phyloP scores from a whole-genome alignment of 179 eudicot genomes.

The Patellifolia procumbens region DNA sequence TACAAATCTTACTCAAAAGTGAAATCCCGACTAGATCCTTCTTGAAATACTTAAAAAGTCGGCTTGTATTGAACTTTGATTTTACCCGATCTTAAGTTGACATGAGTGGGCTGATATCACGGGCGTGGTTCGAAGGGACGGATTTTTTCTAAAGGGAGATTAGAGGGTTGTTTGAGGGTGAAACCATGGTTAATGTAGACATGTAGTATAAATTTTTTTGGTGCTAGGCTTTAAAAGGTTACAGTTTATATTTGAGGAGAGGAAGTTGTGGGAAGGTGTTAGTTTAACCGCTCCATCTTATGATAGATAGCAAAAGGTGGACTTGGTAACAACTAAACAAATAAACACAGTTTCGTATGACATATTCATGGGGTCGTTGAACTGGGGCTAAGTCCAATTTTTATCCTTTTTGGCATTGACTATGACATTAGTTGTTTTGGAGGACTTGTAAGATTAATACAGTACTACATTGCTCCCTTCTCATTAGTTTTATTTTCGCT shows the following conservation, averaged over 20 bases:
- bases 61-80: too few relatives aligned
- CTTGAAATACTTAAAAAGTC: background rate
- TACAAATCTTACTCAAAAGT: too few relatives aligned
- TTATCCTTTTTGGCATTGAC: conserved; percentile 7
- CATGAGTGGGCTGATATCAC: too few relatives aligned
- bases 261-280: conserved; percentile 41
- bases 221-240: background rate
- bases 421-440: background rate
- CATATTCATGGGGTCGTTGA: conserved; percentile 26
- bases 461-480: background rate
- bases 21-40: background rate
- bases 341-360: conserved; percentile 19
- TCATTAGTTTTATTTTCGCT: background rate
- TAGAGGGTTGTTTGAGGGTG: background rate
- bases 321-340: conserved; percentile 43
- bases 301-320: conserved; percentile 38
- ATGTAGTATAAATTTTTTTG: background rate
- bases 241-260: background rate
- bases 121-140: too few relatives aligned
- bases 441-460: background rate
- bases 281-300: conserved; percentile 83
- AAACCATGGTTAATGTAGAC: background rate
- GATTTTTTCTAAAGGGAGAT: background rate
- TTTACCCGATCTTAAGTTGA: background rate
- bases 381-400: conserved; percentile 11